These are phyloP conservation scores for Arabis alpina DNA, from an alignment of 345 rosid species.

Conservation along the genomic window DNA sequence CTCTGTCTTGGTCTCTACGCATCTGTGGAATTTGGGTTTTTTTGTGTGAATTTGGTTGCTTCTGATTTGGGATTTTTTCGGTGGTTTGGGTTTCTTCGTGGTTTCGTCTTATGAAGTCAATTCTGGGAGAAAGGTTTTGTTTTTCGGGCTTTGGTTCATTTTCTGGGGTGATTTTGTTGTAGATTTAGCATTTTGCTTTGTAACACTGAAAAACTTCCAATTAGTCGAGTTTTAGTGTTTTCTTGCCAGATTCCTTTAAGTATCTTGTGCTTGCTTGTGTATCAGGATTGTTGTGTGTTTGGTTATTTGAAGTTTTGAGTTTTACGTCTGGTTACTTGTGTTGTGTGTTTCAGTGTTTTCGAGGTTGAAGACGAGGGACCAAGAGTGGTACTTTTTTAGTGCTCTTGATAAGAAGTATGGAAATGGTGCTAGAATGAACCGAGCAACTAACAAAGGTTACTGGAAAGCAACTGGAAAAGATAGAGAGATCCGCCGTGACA, in stretches of 20 bases:
- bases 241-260: constrained; percentile 3
- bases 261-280: constrained; percentile 35
- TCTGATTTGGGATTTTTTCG: constrained; percentile 26
- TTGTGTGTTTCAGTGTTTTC: constrained; percentile 55
- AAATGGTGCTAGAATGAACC: constrained; percentile 85
- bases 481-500: constrained; percentile 60
- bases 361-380: constrained; percentile 81
- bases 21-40: constrained; percentile 14
- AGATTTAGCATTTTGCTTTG: constrained; percentile 18
- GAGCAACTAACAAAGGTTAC: constrained; percentile 78
- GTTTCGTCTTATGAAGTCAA: constrained; percentile 4
- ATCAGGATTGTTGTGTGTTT: constrained; percentile 32
- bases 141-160: constrained; percentile 1
- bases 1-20: neutral
- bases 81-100: constrained; percentile 2
- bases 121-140: constrained; percentile 1
- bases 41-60: constrained; percentile 10
- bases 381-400: constrained; percentile 92
- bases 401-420: constrained; percentile 81
- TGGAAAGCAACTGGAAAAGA: constrained; percentile 99
- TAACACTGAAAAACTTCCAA: neutral
- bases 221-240: neutral
- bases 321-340: neutral
- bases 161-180: neutral
- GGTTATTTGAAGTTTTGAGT: neutral